Evolutionary conservation across 352 stramenopile species (phyloP).

Genomic region (Phytophthora cactorum): DNA sequence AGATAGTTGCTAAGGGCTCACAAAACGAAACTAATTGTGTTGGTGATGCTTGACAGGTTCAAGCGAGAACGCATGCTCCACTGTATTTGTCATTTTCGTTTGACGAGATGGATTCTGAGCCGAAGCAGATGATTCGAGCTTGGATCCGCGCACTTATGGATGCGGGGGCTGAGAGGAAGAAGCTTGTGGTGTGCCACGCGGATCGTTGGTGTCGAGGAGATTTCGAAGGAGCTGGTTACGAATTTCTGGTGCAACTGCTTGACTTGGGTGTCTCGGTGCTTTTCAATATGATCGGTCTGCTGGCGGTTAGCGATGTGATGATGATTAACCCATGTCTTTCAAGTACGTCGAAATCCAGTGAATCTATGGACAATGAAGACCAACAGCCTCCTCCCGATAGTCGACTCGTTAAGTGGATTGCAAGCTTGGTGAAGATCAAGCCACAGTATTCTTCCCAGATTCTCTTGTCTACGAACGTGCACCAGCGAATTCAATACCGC

Average conservation of each 20-base stretch:
- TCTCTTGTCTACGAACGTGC: constrained; percentile 68
- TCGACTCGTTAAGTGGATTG: constrained; percentile 47
- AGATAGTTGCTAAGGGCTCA: not conserved
- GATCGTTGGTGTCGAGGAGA: constrained; percentile 63
- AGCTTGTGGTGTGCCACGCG: constrained; percentile 72
- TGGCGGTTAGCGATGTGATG: constrained; percentile 60
- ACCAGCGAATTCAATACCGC: constrained; percentile 72
- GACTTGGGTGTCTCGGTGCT: constrained; percentile 50
- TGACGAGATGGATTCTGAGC: not conserved
- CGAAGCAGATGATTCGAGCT: constrained; percentile 27
- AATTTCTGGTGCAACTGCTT: constrained; percentile 55
- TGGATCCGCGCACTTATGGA: constrained; percentile 50
- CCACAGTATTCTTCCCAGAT: constrained; percentile 39
- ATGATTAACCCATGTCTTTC: constrained; percentile 43
- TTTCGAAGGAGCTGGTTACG: constrained; percentile 1
- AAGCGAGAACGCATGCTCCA: constrained; percentile 57
- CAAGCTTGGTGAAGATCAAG: constrained; percentile 34
- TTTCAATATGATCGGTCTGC: constrained; percentile 73
- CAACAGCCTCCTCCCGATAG: constrained; percentile 51
- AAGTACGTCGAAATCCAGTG: not conserved
- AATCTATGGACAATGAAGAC: not conserved
- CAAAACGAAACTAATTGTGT: not conserved
- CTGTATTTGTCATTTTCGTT: constrained; percentile 76
- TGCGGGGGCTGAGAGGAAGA: constrained; percentile 45
- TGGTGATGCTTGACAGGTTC: constrained; percentile 38